Percentiles rank a stretch among this genome's conserved stretches.
phyloP scores from a whole-genome alignment of 805 yeast species.

The Kodamaea nitidulidarum region DNA sequence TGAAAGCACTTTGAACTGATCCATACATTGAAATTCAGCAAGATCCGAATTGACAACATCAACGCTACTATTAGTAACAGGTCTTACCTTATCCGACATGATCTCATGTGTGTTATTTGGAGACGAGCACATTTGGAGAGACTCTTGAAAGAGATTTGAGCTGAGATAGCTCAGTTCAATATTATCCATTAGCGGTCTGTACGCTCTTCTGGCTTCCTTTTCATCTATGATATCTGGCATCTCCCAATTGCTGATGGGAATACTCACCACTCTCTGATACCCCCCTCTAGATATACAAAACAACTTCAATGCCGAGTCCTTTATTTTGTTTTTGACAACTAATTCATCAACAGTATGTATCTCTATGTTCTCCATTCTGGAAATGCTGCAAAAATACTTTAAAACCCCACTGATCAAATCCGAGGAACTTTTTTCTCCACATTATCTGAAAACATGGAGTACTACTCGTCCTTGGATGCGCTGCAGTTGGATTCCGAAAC shows the following conservation, averaged over 20 bases:
- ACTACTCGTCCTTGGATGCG: conserved; percentile 75
- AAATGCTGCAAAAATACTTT: conserved; percentile 2
- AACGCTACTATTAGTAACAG: too few species aligned
- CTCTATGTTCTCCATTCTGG: background rate
- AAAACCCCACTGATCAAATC: background rate
- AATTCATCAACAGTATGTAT: background rate
- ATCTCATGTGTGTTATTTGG: too few species aligned
- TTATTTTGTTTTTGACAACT: background rate
- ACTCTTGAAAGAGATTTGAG: too few species aligned
- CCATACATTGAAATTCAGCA: background rate
- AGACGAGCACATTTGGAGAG: too few species aligned
- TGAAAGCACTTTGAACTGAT: background rate
- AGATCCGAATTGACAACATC: too few species aligned
- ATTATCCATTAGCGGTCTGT: too few species aligned
- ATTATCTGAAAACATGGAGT: conserved; percentile 53
- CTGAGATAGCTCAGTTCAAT: too few species aligned
- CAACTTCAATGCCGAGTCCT: background rate
- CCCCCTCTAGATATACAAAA: background rate
- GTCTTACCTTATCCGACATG: too few species aligned
- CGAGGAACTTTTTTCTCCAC: conserved; percentile 6
- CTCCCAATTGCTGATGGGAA: background rate
- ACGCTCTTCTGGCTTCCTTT: too few species aligned
- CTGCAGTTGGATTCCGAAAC: conserved; percentile 66
- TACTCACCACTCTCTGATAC: background rate
- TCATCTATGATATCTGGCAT: background rate